Conservation (phyloP, 2,329 filamentous ascomycete species). For the Diaporthe caulivora region DNA sequence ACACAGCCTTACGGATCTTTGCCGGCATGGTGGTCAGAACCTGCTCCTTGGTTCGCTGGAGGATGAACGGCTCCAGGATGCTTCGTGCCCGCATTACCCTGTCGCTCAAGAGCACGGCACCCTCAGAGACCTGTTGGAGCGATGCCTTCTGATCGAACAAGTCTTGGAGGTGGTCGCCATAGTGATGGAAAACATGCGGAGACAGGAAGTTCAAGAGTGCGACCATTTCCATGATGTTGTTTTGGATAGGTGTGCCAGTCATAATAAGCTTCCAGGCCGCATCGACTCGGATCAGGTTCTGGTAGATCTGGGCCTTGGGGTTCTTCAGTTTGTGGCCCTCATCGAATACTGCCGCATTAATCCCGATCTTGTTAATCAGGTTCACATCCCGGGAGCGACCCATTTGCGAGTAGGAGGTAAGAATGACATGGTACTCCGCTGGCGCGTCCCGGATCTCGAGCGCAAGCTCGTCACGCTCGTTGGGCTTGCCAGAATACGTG, state of each 20-base stretch:
- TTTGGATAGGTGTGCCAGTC: conserved; percentile 91
- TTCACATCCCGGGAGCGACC: conserved; percentile 63
- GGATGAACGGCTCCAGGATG: conserved; percentile 94
- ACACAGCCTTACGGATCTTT: conserved; percentile 83
- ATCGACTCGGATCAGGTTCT: conserved; percentile 80
- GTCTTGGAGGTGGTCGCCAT: conserved; percentile 83
- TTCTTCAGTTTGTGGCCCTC: conserved; percentile 97
- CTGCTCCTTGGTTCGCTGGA: conserved; percentile 93
- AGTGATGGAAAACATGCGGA: conserved; percentile 82
- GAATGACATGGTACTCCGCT: conserved; percentile 72
- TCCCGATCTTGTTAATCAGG: conserved; percentile 61
- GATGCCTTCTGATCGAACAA: conserved; percentile 95
- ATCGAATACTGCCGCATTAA: conserved; percentile 81
- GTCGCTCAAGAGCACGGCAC: conserved; percentile 86
- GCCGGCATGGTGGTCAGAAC: conserved; percentile 86
- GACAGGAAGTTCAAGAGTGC: conserved; percentile 95
- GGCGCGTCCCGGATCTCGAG: conserved; percentile 74
- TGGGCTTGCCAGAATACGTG: conserved; percentile 76
- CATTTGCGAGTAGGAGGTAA: conserved; percentile 72
- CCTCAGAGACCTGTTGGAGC: conserved; percentile 82
- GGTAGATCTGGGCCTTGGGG: conserved; percentile 83
- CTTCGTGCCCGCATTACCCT: conserved; percentile 88
- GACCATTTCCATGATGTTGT: conserved; percentile 93
- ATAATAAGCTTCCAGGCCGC: conserved; percentile 89
- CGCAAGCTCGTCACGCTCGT: conserved; percentile 76